Conservation (phyloP, 2,329 filamentous ascomycete species). For the Rachicladosporium sp. region DNA sequence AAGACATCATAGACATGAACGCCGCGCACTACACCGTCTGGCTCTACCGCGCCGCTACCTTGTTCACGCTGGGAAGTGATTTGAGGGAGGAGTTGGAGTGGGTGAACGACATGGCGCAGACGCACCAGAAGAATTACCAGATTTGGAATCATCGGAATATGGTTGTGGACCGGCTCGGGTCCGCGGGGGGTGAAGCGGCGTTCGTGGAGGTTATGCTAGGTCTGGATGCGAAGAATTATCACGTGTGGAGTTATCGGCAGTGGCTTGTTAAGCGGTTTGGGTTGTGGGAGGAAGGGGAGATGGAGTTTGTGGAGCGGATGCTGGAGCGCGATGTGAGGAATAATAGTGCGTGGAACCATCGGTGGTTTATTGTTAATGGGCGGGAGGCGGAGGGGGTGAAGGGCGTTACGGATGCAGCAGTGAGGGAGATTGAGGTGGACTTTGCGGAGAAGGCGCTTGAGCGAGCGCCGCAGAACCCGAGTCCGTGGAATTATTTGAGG, state of each 20-base stretch:
- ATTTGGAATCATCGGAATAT: constrained; percentile 66
- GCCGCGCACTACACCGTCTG: constrained; percentile 97
- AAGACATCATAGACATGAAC: constrained; percentile 84
- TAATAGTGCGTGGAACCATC: constrained; percentile 95
- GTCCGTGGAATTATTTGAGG: constrained; percentile 82
- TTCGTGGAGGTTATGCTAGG: constrained; percentile 74
- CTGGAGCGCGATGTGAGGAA: constrained; percentile 77
- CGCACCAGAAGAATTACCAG: constrained; percentile 94
- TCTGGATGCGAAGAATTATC: constrained; percentile 91
- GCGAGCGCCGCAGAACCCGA: constrained; percentile 83
- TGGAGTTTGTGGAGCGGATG: constrained; percentile 58
- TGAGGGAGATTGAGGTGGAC: constrained; percentile 62
- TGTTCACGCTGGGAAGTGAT: constrained; percentile 54
- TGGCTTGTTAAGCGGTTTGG: constrained; percentile 55
- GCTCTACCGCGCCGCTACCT: constrained; percentile 78
- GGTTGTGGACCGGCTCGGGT: constrained; percentile 41
- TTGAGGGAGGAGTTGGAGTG: constrained; percentile 65
- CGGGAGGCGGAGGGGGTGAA: constrained; percentile 28
- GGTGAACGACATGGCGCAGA: constrained; percentile 72
- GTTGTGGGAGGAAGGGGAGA: constrained; percentile 45
- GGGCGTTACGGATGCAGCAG: constrained; percentile 32
- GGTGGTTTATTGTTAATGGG: constrained; percentile 83
- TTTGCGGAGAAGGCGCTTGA: constrained; percentile 57
- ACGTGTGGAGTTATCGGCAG: constrained; percentile 94
- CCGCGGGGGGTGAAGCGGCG: constrained; percentile 42